These are phyloP conservation scores for Euclidium syriacum DNA, from an alignment of 345 rosid genomes.

Conservation along the genomic window DNA sequence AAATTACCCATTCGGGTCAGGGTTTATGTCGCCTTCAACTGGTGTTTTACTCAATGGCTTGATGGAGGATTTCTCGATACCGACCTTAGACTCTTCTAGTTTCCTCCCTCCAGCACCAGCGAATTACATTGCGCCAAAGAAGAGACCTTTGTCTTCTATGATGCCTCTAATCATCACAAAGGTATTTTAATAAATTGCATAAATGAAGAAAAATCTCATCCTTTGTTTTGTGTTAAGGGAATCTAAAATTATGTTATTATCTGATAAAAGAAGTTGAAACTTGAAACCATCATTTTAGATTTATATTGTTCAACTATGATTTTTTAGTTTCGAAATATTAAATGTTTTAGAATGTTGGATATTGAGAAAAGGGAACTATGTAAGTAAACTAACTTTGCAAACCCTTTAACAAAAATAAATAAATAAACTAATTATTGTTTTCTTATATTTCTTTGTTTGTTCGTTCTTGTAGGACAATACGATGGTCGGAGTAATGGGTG, in stretches of 20 bases:
- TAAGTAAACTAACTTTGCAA: no score
- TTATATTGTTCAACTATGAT: no score
- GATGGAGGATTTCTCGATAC: conserved; percentile 81
- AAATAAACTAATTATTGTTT: neutral
- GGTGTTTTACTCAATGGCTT: conserved; percentile 70
- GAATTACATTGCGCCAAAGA: conserved; percentile 58
- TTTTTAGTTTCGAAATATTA: no score
- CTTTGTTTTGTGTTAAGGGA: no score
- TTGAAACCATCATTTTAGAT: no score
- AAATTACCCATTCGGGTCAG: conserved; percentile 70
- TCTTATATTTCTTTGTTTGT: neutral
- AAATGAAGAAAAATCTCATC: neutral
- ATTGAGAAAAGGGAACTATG: no score
- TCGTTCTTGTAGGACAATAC: conserved; percentile 47
- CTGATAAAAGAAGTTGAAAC: no score
- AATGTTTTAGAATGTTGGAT: no score
- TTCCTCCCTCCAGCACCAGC: conserved; percentile 70
- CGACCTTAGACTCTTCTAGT: conserved; percentile 47
- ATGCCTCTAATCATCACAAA: conserved; percentile 70
- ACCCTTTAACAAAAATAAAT: no score
- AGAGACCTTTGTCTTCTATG: conserved; percentile 89
- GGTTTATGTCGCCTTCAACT: conserved; percentile 66
- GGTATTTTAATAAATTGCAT: conserved; percentile 30
- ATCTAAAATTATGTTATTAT: no score
- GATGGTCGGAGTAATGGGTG: conserved; percentile 69